Base-by-base conservation (phyloP, 176 grass and related monocot genomes). In the Areca catechu region DNA sequence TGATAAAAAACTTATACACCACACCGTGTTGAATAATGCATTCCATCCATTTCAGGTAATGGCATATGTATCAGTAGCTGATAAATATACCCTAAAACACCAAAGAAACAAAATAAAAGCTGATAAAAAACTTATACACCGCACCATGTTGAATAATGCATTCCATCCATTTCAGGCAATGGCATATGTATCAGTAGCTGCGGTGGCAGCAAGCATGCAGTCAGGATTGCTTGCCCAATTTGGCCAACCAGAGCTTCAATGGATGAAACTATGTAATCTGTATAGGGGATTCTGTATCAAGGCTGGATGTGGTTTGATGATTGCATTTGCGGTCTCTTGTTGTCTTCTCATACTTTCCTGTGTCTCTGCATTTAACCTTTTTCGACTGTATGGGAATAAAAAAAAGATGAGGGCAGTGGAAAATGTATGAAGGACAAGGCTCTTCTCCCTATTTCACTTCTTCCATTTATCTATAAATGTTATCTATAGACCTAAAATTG, bases 311-410 rank as follows among this genome's bases (percentile, higher is more conserved):
- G 93, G 83, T 28, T 0, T 97, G 22, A 78, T 65, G 0, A 64
- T 69, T 72, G 81, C 87, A 14, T 58, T 97, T 53, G 68, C 65
- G 25, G 86, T 68, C 0, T 80, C 48, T 21, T 12, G 80, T 34
- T 69, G 77, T 65, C 69, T 78, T 47, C 80, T 57, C 3, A 50
- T 61, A 0, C 25, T 91, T 22, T 83, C 93, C 1, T 68, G 18
- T 29, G 3, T 97, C 49, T 91, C 93, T 3, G 83, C 93, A 0
- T 97, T 91, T 72, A 88, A 91, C 73, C 69, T 97, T n/a, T 91
- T 91, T 57, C 79, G 93, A 9, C 74, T 97, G 49, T 97, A 85
- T 52, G 79, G 65, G 30, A 43, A 19, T 12, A 71, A 67, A 71
- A 43, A 43, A 82, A 78, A 49, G 58, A 37, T 22, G 69, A 75